Percentiles rank a stretch among this genome's conserved stretches.
Evolutionary conservation across 1,139 yeast species (phyloP).

Genomic region (Suhomyces atakaporum): DNA sequence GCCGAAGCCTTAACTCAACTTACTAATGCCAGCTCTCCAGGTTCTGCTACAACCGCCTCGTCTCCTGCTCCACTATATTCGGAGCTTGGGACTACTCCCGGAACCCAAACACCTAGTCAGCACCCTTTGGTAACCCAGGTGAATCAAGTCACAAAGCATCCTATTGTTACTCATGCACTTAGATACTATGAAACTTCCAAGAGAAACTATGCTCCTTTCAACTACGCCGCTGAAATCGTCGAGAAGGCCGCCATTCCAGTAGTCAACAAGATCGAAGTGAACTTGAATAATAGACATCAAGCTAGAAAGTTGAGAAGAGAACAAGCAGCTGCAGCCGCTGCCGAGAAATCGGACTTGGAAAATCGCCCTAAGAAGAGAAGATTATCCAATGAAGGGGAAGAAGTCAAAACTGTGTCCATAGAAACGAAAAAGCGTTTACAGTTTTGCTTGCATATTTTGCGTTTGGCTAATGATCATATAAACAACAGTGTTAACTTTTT

Average conservation of each 20-base stretch:
- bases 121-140: constrained; percentile 51
- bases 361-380: constrained; percentile 25
- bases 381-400: constrained; percentile 12
- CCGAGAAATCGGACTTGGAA: constrained; percentile 6
- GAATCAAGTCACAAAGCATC: constrained; percentile 46
- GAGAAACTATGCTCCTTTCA: constrained; percentile 56
- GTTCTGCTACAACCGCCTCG: constrained; percentile 9
- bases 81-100: constrained; percentile 1
- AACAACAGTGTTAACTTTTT: constrained; percentile 62
- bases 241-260: constrained; percentile 65
- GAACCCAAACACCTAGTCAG: constrained; percentile 14
- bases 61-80: constrained; percentile 7
- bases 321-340: constrained; percentile 12
- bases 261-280: constrained; percentile 52
- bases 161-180: constrained; percentile 59
- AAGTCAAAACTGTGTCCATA: constrained; percentile 38
- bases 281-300: constrained; percentile 43
- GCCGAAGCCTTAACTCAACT: constrained; percentile 47
- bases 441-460: constrained; percentile 70
- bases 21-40: constrained; percentile 19
- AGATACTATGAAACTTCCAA: constrained; percentile 60
- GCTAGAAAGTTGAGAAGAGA: constrained; percentile 29
- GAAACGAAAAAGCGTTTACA: constrained; percentile 73
- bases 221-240: constrained; percentile 66
- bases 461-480: constrained; percentile 74